These are phyloP conservation scores for Pulveroboletus frians DNA, from an alignment of 768 basidiomycete genomes.

Conservation along the genomic window DNA sequence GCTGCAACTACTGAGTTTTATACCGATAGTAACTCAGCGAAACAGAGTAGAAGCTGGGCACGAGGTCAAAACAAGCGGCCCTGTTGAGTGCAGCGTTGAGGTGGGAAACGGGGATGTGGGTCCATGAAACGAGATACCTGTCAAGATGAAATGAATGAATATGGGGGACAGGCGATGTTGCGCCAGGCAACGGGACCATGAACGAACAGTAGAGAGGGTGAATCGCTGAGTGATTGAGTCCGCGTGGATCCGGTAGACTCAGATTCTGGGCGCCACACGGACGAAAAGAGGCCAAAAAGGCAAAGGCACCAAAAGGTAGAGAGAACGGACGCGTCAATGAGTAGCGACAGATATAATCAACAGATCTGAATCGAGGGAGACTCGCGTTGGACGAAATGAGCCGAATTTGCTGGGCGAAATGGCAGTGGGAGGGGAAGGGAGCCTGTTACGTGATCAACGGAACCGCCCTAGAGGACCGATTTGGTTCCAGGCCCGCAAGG, in stretches of 20 bases:
- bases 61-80: constrained; percentile 33
- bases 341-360: constrained; percentile 11
- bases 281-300: constrained; percentile 10
- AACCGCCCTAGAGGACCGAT: constrained; percentile 18
- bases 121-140: constrained; percentile 12
- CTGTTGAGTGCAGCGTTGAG: constrained; percentile 23
- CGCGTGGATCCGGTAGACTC: constrained; percentile 20
- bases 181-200: constrained; percentile 3
- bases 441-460: constrained; percentile 30
- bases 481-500: constrained; percentile 9
- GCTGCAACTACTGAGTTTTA: constrained; percentile 36
- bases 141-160: constrained; percentile 11
- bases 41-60: constrained; percentile 36
- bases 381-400: constrained; percentile 10
- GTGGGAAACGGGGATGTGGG: constrained; percentile 20
- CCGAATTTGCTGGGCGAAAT: constrained; percentile 14
- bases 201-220: constrained; percentile 6
- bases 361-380: constrained; percentile 18
- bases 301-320: constrained; percentile 7
- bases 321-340: constrained; percentile 13
- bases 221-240: constrained; percentile 27
- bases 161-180: constrained; percentile 6
- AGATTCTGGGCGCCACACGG: constrained; percentile 18
- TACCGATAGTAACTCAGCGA: constrained; percentile 38
- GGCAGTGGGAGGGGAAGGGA: constrained; percentile 17